Evolutionary conservation across 805 yeast genomes (phyloP).

Genomic region (Candida sphagnicola): DNA sequence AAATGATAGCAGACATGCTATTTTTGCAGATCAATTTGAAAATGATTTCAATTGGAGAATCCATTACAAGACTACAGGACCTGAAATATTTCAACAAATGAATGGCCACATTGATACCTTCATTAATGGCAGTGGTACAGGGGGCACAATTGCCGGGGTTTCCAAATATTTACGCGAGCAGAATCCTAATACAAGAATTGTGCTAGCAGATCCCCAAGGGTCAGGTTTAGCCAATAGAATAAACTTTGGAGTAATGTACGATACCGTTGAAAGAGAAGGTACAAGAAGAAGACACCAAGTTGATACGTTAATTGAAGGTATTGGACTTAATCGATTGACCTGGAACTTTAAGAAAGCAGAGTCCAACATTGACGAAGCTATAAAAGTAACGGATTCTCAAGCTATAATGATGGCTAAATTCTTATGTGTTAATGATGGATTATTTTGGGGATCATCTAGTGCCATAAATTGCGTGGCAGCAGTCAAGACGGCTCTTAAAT

Average conservation of each 20-base stretch:
- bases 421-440: slow-evolving; percentile 77
- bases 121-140: slow-evolving; percentile 93
- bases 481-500: slow-evolving; percentile 43
- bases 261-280: slow-evolving; percentile 84
- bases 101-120: slow-evolving; percentile 65
- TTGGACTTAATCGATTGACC: slow-evolving; percentile 86
- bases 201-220: slow-evolving; percentile 95
- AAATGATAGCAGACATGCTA: slow-evolving; percentile 46
- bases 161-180: slow-evolving; percentile 73
- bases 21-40: slow-evolving; percentile 95
- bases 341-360: slow-evolving; percentile 75
- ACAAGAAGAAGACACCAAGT: slow-evolving; percentile 94
- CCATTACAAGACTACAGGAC: slow-evolving; percentile 84
- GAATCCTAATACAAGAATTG: slow-evolving; percentile 41
- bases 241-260: slow-evolving; percentile 92
- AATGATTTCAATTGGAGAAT: slow-evolving; percentile 86
- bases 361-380: slow-evolving; percentile 66
- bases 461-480: slow-evolving; percentile 95
- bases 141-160: slow-evolving; percentile 94
- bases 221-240: slow-evolving; percentile 85
- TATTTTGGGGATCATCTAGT: slow-evolving; percentile 90
- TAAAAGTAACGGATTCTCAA: slow-evolving; percentile 73
- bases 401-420: slow-evolving; percentile 87
- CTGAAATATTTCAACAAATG: slow-evolving; percentile 82
- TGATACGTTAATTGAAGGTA: slow-evolving; percentile 91